Percentiles rank a stretch among this genome's conserved stretches.
Evolutionary conservation across 495 filamentous ascomycete species (phyloP).

Genomic region (Tuber melanosporum): DNA sequence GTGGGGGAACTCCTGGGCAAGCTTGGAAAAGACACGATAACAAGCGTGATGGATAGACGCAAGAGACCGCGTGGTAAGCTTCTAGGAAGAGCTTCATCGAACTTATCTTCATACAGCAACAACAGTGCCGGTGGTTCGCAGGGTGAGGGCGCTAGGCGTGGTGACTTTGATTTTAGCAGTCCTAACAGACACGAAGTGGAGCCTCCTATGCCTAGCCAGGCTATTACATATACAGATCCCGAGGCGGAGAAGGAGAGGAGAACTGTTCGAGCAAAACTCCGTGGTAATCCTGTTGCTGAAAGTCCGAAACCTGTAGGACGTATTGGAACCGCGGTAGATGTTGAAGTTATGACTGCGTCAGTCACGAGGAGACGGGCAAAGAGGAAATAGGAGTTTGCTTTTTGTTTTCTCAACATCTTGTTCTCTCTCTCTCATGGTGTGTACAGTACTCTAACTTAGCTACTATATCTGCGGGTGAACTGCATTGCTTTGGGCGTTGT

Average conservation of each 20-base stretch:
- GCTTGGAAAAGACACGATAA: conserved; percentile 33
- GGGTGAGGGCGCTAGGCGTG: not conserved
- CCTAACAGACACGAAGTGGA: conserved; percentile 13
- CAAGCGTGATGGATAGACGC: conserved; percentile 34
- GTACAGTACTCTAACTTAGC: not conserved
- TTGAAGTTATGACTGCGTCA: conserved; percentile 18
- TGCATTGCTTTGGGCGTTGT: not conserved
- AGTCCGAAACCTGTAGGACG: conserved; percentile 24
- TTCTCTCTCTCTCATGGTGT: not conserved
- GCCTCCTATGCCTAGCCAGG: conserved; percentile 32
- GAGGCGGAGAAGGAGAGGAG: conserved; percentile 35
- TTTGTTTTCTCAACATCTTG: not conserved
- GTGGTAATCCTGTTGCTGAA: conserved; percentile 27
- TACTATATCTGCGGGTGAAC: not conserved
- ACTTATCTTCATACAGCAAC: conserved; percentile 25
- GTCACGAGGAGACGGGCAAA: conserved; percentile 24
- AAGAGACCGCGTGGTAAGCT: conserved; percentile 35
- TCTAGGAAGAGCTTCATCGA: conserved; percentile 36
- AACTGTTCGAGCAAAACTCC: conserved; percentile 35
- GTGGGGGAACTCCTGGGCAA: conserved; percentile 37
- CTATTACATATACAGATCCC: conserved; percentile 38
- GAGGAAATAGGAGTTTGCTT: conserved; percentile 8
- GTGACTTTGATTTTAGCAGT: conserved; percentile 3
- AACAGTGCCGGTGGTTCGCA: conserved; percentile 13
- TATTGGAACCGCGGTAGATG: conserved; percentile 27